phyloP scores from a whole-genome alignment of 176 grass and related monocot species.

The Zoysia pacifica region DNA sequence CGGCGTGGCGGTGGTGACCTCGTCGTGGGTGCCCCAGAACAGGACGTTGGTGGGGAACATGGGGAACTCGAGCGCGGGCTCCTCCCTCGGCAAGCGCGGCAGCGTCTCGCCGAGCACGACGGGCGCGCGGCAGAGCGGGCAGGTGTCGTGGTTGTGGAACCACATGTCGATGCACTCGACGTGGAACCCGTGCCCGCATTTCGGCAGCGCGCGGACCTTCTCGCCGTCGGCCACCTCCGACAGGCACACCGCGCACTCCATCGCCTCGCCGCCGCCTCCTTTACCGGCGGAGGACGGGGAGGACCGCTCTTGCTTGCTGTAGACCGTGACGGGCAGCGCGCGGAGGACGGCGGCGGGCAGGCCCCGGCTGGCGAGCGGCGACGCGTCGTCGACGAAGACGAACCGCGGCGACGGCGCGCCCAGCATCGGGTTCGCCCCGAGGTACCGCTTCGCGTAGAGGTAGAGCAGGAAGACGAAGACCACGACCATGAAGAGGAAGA shows the following conservation, averaged over 20 bases:
- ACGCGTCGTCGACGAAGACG: conserved; percentile 40
- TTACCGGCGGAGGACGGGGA: no score
- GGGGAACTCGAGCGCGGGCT: not conserved
- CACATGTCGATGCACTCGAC: conserved; percentile 95
- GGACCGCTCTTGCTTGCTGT: not conserved
- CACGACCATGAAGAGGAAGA: conserved; percentile 84
- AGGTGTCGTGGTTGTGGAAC: conserved; percentile 89
- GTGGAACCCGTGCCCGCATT: conserved; percentile 83
- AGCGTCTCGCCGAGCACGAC: conserved; percentile 29
- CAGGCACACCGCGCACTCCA: conserved; percentile 86
- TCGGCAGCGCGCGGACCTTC: conserved; percentile 71
- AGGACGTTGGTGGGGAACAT: no score
- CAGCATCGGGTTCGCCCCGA: conserved; percentile 34
- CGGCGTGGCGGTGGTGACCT: no score
- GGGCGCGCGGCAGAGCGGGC: conserved; percentile 77
- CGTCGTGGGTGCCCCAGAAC: no score
- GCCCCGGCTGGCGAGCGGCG: conserved; percentile 44
- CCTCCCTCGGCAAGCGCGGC: conserved; percentile 45
- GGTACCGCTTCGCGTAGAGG: conserved; percentile 75
- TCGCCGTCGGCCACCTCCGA: conserved; percentile 74
- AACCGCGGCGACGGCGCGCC: not conserved
- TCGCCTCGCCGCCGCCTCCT: conserved; percentile 22
- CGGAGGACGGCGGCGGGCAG: conserved; percentile 50
- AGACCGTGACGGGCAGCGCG: conserved; percentile 49
- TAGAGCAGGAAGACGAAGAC: conserved; percentile 90